Conservation (phyloP, 352 stramenopile genomes). For the Pelagophyceae sp. region DNA sequence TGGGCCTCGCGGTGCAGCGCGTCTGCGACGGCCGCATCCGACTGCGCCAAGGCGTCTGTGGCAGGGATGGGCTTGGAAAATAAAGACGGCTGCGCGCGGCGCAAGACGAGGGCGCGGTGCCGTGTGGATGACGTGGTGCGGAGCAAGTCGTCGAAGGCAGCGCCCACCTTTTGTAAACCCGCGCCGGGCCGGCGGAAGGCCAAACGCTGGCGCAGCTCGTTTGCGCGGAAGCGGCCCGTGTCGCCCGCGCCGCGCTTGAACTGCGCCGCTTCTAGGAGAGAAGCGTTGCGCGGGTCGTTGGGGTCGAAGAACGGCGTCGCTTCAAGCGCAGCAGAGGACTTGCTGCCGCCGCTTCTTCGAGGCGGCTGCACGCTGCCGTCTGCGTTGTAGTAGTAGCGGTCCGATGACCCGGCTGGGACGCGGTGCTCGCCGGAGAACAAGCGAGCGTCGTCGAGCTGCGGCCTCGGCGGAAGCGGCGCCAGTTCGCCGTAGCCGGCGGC, state of each 20-base stretch:
- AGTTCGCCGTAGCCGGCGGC: background rate
- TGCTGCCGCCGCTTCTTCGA: background rate
- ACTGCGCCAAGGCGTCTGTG: background rate
- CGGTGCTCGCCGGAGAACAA: background rate
- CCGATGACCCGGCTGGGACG: background rate
- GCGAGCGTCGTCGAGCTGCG: conserved; percentile 2
- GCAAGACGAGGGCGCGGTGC: conserved; percentile 1
- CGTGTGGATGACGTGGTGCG: background rate
- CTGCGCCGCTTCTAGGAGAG: conserved; percentile 37
- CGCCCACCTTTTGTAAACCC: background rate
- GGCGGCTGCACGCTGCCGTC: background rate
- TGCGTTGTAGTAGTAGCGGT: background rate
- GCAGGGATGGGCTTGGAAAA: background rate
- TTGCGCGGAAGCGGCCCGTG: conserved; percentile 47
- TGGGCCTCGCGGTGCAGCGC: too few species aligned
- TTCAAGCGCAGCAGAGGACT: conserved; percentile 36
- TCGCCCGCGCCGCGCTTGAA: conserved; percentile 22
- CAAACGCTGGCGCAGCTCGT: conserved; percentile 23
- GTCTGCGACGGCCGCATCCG: background rate
- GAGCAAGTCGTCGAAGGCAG: background rate
- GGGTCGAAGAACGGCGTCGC: conserved; percentile 49
- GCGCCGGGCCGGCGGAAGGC: conserved; percentile 22
- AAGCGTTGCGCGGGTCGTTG: conserved; percentile 59
- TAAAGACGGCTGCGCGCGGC: conserved; percentile 38
- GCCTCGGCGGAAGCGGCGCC: conserved; percentile 17